Conservation (phyloP, 2,329 filamentous ascomycete species). For the Pestalotiopsis fici region DNA sequence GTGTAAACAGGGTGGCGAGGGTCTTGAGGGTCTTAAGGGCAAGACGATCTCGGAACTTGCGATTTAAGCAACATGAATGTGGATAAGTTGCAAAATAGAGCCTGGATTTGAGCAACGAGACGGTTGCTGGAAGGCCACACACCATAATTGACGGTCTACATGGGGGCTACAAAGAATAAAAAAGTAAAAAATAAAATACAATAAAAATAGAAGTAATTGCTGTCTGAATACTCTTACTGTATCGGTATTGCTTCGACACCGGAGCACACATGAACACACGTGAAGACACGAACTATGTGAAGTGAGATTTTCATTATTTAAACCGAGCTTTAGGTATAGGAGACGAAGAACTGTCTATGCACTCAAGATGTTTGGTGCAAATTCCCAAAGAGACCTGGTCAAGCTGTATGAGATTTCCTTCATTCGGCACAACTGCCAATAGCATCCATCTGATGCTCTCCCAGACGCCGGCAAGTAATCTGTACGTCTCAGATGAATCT, state of each 20-base stretch:
- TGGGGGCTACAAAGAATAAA: background rate
- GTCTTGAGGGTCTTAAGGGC: constrained; percentile 56
- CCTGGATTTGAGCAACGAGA: background rate
- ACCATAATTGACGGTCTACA: background rate
- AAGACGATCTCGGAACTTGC: constrained; percentile 31
- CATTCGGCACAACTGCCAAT: too few species aligned
- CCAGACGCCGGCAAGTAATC: background rate
- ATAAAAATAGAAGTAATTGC: background rate
- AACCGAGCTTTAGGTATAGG: too few species aligned
- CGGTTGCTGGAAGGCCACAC: background rate
- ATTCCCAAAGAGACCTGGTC: too few species aligned
- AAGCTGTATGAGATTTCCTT: too few species aligned
- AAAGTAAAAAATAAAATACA: background rate
- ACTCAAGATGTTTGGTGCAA: too few species aligned
- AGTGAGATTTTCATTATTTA: too few species aligned
- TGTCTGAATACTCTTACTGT: background rate
- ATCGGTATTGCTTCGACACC: background rate
- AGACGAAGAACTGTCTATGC: too few species aligned
- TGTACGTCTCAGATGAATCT: background rate
- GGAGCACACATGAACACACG: too few species aligned
- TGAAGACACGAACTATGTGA: too few species aligned
- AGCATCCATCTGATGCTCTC: too few species aligned
- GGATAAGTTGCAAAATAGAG: background rate
- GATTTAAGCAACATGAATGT: constrained; percentile 16
- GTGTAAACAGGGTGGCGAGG: constrained; percentile 57